Evolutionary conservation across 257 asterid species (phyloP).

Genomic region (Pogostemon cablin): DNA sequence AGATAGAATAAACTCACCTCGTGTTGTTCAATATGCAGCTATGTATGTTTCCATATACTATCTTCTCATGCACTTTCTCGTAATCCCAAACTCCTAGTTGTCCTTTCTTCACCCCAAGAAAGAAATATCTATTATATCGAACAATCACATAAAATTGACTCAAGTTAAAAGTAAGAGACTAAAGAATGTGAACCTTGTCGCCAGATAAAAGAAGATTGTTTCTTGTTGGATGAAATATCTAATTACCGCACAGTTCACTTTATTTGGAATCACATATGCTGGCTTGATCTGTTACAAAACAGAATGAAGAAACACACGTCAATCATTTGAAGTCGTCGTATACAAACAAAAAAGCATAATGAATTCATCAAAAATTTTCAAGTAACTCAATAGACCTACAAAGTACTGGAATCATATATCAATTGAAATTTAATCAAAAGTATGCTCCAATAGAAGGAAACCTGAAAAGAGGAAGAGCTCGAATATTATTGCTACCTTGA

Average conservation of each 20-base stretch:
- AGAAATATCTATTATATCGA: constrained; percentile 13
- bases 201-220: constrained; percentile 86
- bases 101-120: constrained; percentile 67
- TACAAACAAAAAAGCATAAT: neutral
- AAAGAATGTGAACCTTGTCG: constrained; percentile 64
- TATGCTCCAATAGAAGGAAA: neutral
- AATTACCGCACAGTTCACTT: constrained; percentile 83
- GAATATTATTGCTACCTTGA: neutral
- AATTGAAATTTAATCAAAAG: neutral
- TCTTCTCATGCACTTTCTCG: constrained; percentile 76
- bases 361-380: constrained; percentile 15
- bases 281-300: constrained; percentile 70
- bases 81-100: constrained; percentile 99
- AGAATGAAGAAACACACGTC: neutral
- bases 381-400: neutral
- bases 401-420: neutral
- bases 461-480: neutral
- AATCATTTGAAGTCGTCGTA: constrained; percentile 4
- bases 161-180: neutral
- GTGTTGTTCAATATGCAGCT: constrained; percentile 83
- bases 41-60: constrained; percentile 77
- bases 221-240: constrained; percentile 93
- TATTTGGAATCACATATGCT: constrained; percentile 71
- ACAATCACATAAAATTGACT: neutral
- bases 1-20: constrained; percentile 61